Conservation (phyloP, 208 protist species). For the Kentomonas sorsogonicus region DNA sequence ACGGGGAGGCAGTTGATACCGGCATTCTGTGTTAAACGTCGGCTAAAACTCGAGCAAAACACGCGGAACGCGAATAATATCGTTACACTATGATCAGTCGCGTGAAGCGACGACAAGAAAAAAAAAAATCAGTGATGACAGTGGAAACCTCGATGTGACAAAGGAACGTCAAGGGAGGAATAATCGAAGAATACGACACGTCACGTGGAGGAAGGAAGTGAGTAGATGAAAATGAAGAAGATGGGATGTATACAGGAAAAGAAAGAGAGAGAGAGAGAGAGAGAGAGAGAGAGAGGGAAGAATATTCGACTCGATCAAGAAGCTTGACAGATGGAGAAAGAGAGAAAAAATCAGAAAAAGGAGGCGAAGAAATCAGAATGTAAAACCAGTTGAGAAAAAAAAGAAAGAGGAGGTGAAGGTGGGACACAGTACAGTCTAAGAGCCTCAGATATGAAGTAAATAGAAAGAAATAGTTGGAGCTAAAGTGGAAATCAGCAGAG, state of each 20-base stretch:
- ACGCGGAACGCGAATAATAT: no score
- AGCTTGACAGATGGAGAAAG: not conserved
- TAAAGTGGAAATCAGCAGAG: not conserved
- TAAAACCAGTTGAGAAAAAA: not conserved
- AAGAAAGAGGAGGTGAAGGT: no score
- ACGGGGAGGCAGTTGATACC: no score
- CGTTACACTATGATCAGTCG: no score
- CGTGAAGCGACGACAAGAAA: no score
- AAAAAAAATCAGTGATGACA: no score
- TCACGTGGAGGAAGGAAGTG: no score
- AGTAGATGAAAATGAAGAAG: not conserved
- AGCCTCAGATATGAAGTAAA: not conserved
- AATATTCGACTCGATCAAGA: not conserved
- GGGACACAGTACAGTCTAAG: not conserved
- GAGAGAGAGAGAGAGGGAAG: not conserved
- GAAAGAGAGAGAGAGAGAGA: not conserved
- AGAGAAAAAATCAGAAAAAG: conserved; percentile 2
- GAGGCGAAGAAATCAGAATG: not conserved
- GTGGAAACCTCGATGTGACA: no score
- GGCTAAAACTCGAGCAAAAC: no score
- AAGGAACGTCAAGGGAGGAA: no score
- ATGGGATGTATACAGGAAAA: not conserved
- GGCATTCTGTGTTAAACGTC: no score
- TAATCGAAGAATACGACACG: no score
- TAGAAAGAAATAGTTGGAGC: not conserved